Percentiles rank a stretch among this genome's conserved stretches.
phyloP scores from a whole-genome alignment of 805 yeast genomes.

The Kodamaea laetipori region DNA sequence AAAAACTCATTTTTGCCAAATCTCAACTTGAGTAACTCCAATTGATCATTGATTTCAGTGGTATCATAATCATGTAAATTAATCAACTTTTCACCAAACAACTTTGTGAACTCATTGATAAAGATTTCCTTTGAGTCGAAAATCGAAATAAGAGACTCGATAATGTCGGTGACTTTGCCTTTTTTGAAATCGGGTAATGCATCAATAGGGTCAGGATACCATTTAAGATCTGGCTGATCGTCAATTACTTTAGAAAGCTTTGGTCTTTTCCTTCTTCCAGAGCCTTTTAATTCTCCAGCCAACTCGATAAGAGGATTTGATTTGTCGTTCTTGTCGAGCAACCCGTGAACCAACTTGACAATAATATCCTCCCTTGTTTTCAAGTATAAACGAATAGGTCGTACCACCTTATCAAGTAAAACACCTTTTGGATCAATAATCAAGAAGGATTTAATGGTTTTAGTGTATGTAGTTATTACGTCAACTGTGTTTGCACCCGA shows the following conservation, averaged over 20 bases:
- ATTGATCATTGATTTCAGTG: slow-evolving; percentile 39
- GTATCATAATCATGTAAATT: slow-evolving; percentile 42
- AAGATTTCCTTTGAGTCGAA: slow-evolving; percentile 70
- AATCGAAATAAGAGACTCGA: slow-evolving; percentile 70
- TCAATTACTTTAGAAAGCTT: slow-evolving; percentile 9
- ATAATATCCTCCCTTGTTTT: slow-evolving; percentile 76
- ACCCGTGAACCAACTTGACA: slow-evolving; percentile 66
- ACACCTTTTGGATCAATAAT: slow-evolving; percentile 88
- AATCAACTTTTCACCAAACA: slow-evolving; percentile 61
- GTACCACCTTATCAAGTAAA: slow-evolving; percentile 70
- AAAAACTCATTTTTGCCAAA: slow-evolving; percentile 69
- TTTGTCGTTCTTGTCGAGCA: slow-evolving; percentile 49
- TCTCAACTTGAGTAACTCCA: slow-evolving; percentile 58
- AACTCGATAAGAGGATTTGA: slow-evolving; percentile 53
- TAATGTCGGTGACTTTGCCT: slow-evolving; percentile 61
- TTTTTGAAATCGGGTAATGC: slow-evolving; percentile 83
- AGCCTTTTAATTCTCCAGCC: slow-evolving; percentile 51
- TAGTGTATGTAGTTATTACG: slow-evolving; percentile 67
- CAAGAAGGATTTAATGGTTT: slow-evolving; percentile 69
- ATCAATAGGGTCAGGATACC: slow-evolving; percentile 89
- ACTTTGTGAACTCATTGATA: slow-evolving; percentile 60
- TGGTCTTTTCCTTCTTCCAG: slow-evolving; percentile 1
- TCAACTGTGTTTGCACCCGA: slow-evolving; percentile 81
- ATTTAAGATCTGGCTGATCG: slow-evolving; percentile 51
- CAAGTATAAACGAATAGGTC: slow-evolving; percentile 74